Evolutionary conservation across 768 basidiomycete species (phyloP).

Genomic region (Termitomyces sp.): DNA sequence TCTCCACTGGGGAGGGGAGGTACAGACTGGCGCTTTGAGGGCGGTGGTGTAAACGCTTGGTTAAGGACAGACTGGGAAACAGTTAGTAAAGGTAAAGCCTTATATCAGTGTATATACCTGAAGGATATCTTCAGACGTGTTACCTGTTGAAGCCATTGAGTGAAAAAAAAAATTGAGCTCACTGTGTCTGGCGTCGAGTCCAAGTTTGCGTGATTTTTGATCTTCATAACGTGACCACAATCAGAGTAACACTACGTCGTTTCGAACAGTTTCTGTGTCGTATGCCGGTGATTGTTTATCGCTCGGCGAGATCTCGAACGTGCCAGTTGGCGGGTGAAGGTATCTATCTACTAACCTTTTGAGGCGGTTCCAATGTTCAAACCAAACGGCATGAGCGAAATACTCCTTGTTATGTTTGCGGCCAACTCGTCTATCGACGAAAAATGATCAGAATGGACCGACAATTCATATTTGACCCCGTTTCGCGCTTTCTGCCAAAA

Average conservation of each 20-base stretch:
- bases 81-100: not conserved
- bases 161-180: conserved; percentile 1
- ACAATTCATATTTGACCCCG: not conserved
- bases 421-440: not conserved
- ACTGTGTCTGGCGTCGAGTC: not conserved
- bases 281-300: not conserved
- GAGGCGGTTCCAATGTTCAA: not conserved
- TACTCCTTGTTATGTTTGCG: not conserved
- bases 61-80: conserved; percentile 20
- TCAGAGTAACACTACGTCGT: not conserved
- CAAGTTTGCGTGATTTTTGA: conserved; percentile 5
- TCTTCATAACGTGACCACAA: conserved; percentile 4
- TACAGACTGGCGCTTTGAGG: conserved; percentile 22
- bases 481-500: not conserved
- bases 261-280: not conserved
- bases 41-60: conserved; percentile 27
- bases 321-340: not conserved
- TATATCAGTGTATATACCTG: conserved; percentile 10
- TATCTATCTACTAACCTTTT: not conserved
- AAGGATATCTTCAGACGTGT: conserved; percentile 17
- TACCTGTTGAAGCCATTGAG: conserved; percentile 7
- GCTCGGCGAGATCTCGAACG: not conserved
- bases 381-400: not conserved
- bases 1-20: not conserved
- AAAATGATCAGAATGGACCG: not conserved